These are phyloP conservation scores for Trichoderma polysporum DNA, from an alignment of 2,329 filamentous ascomycete species.

Conservation along the genomic window DNA sequence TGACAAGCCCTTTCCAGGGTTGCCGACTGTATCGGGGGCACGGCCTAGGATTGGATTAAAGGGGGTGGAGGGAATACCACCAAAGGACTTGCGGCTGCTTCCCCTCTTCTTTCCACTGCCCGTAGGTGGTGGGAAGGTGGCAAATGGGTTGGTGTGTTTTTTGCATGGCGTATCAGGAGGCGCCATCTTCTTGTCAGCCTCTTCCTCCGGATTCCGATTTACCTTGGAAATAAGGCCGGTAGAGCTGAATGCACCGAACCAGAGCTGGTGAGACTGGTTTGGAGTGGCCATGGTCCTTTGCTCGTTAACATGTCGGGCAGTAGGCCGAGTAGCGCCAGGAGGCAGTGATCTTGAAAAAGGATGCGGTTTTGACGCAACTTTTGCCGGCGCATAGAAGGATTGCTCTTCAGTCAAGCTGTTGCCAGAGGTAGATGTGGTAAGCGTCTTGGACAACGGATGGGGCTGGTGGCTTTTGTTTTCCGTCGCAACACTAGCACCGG, in stretches of 20 bases:
- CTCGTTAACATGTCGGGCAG: constrained; percentile 32
- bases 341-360: constrained; percentile 42
- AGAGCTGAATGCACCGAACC: constrained; percentile 85
- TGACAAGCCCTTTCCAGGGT: constrained; percentile 60
- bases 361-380: constrained; percentile 33
- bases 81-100: constrained; percentile 68
- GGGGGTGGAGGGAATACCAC: constrained; percentile 71
- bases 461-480: constrained; percentile 54
- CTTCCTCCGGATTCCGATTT: constrained; percentile 76
- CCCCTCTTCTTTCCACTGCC: constrained; percentile 65
- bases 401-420: constrained; percentile 76
- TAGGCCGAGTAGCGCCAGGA: constrained; percentile 40
- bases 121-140: constrained; percentile 60
- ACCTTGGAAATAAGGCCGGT: constrained; percentile 95
- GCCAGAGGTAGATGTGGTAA: constrained; percentile 83
- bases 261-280: constrained; percentile 56
- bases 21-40: constrained; percentile 50
- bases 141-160: constrained; percentile 69
- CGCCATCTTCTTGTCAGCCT: constrained; percentile 56
- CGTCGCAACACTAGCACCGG: constrained; percentile 50
- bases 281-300: constrained; percentile 46
- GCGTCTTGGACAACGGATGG: constrained; percentile 81
- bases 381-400: constrained; percentile 33
- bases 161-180: constrained; percentile 98
- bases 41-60: constrained; percentile 62